Evolutionary conservation across 2,329 filamentous ascomycete species (phyloP), one percentile per base, ranked within the genome.

Genomic region (Talaromyces funiculosus): DNA sequence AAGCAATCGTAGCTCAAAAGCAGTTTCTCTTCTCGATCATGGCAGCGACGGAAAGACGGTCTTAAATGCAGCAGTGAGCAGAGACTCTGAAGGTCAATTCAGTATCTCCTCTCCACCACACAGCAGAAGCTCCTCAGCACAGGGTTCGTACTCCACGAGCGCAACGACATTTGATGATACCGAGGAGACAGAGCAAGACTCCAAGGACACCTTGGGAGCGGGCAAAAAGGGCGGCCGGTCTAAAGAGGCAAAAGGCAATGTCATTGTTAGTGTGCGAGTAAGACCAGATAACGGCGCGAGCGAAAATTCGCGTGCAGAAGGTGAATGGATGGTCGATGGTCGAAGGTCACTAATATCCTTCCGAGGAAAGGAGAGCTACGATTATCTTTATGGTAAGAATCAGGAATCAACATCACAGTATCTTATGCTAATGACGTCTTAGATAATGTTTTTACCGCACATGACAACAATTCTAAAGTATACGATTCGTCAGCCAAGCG

Each of bases 371-470:
- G 94, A 97, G 76, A 91, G 89, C 35, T 94, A 93, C 58, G 91
- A 97, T 71, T 94, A 97, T 74, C 86, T 84, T 71, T 97, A 97
- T 77, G 92, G 92, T 95, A 81, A 72, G 86, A 14, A 43, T 29
- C 38, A 26, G 58, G 53, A 68, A 67, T 70, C 59, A 73, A 62
- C 45, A 5, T 33, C 65, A 37, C 10, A 54, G 37, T 55, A 31
- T 37, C 20, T 10, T 3, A 35, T 20, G 35, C 53, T 67, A 54
- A 38, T 9, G 1, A 37, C 31, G 33, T 24, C 5, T n/a, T 68
- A 96, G 94, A 99, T 79, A 97, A 97, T 77, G 94, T 97, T 63
- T 99, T 99, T 75, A 86, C 90, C 55, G 90, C 92, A 18, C 86
- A 95, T 72, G 93, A 99, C 72, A 90, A 97, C 73, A 99, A 99